Evolutionary conservation across 73 alveolate species (phyloP).

Genomic region (Loxodes magnus): DNA sequence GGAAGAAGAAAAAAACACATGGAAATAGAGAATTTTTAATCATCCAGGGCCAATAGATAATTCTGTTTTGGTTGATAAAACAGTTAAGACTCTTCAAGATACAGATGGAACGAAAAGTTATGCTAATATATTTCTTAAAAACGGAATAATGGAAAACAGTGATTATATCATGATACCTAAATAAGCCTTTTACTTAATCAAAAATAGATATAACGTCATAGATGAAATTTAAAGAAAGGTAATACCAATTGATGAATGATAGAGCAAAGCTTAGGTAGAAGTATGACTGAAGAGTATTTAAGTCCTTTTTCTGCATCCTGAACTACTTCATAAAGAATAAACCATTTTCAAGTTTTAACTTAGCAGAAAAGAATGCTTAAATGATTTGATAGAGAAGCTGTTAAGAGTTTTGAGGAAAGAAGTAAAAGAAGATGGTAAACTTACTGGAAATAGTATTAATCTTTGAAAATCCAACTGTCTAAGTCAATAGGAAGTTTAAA

Average conservation of each 20-base stretch:
- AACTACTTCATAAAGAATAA: too few species aligned
- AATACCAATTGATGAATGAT: constrained; percentile 18
- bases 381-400: not conserved
- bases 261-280: constrained; percentile 29
- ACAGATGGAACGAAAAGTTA: constrained; percentile 15
- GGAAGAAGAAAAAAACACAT: too few species aligned
- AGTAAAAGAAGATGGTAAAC: not conserved
- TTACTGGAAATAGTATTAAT: not conserved
- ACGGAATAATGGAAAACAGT: constrained; percentile 14
- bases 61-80: too few species aligned
- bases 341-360: not conserved
- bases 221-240: constrained; percentile 20
- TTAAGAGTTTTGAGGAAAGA: too few species aligned
- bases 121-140: constrained; percentile 22
- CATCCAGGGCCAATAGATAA: too few species aligned
- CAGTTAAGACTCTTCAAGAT: too few species aligned
- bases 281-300: constrained; percentile 14
- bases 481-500: too few species aligned
- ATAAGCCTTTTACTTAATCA: constrained; percentile 20
- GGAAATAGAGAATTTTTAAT: too few species aligned
- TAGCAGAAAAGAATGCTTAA: constrained; percentile 19
- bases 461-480: not conserved
- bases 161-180: constrained; percentile 25
- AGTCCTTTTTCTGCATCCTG: constrained; percentile 17
- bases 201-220: constrained; percentile 17